These are phyloP conservation scores for Amphicarpaea edgeworthii DNA, from an alignment of 306 rosid species.

Conservation along the genomic window DNA sequence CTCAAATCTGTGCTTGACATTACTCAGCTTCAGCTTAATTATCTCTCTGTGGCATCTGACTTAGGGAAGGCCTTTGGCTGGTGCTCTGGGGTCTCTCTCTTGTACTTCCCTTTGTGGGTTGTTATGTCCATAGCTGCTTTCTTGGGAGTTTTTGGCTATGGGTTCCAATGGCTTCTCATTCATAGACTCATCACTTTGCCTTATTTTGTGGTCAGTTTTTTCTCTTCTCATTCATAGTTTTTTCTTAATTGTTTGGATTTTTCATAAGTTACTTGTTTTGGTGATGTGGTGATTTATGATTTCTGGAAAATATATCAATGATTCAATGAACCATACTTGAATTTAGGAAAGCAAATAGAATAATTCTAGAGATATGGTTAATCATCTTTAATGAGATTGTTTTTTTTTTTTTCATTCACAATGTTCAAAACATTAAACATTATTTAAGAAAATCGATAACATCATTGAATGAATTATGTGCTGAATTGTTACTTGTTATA, in stretches of 20 bases:
- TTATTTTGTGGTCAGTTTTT: constrained; percentile 64
- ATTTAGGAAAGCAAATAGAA: too few species aligned
- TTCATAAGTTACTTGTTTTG: background rate
- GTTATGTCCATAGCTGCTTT: constrained; percentile 63
- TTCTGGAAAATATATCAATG: too few species aligned
- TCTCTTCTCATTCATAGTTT: too few species aligned
- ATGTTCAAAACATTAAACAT: too few species aligned
- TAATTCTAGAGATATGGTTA: too few species aligned
- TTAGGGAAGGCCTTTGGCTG: constrained; percentile 79
- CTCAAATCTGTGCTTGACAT: constrained; percentile 68
- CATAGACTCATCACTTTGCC: constrained; percentile 58
- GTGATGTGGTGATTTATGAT: too few species aligned
- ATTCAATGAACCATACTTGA: too few species aligned
- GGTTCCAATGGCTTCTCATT: constrained; percentile 74
- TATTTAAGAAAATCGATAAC: too few species aligned
- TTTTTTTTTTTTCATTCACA: too few species aligned
- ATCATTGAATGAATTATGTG: too few species aligned
- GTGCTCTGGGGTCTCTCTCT: constrained; percentile 68
- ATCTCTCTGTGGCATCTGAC: constrained; percentile 74
- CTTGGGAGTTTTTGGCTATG: constrained; percentile 69
- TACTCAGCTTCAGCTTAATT: constrained; percentile 74
- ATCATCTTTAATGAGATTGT: too few species aligned
- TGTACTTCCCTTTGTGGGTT: constrained; percentile 64
- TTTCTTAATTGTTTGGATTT: background rate
- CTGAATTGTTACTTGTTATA: too few species aligned